Percentiles rank a stretch among this genome's conserved stretches.
Conservation (phyloP, 2,329 filamentous ascomycete genomes). For the Trichophyton benhamiae region DNA sequence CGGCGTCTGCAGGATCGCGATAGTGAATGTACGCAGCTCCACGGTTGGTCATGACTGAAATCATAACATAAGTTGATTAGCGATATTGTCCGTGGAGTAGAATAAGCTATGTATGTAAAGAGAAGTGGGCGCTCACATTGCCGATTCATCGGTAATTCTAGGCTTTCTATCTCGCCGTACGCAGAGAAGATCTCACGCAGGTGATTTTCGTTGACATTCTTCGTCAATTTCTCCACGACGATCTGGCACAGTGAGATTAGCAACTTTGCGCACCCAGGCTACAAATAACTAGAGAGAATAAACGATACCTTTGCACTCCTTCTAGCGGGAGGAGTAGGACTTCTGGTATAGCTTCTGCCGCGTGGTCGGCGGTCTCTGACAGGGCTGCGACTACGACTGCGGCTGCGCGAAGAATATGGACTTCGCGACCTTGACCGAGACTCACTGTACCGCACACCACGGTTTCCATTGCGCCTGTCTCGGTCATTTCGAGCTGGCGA, state of each 20-base stretch:
- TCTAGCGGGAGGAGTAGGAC: constrained; percentile 18
- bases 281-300: background rate
- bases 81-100: background rate
- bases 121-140: constrained; percentile 45
- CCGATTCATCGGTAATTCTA: constrained; percentile 82
- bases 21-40: constrained; percentile 91
- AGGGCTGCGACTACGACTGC: constrained; percentile 31
- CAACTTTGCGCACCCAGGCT: background rate
- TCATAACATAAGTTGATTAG: background rate
- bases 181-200: constrained; percentile 82
- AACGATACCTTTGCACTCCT: constrained; percentile 27
- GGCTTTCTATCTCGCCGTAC: constrained; percentile 73
- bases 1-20: constrained; percentile 62
- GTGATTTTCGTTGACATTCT: constrained; percentile 83
- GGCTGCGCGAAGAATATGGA: constrained; percentile 23
- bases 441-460: constrained; percentile 12
- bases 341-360: constrained; percentile 27
- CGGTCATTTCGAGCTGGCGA: constrained; percentile 1
- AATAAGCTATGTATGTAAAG: background rate
- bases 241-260: constrained; percentile 47
- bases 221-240: constrained; percentile 89
- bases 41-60: constrained; percentile 68
- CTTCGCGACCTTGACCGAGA: constrained; percentile 8
- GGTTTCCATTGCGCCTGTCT: constrained; percentile 17
- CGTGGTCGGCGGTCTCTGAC: constrained; percentile 25